Base-by-base conservation (phyloP, 768 basidiomycete species). In the Lentinus tigrinus region DNA sequence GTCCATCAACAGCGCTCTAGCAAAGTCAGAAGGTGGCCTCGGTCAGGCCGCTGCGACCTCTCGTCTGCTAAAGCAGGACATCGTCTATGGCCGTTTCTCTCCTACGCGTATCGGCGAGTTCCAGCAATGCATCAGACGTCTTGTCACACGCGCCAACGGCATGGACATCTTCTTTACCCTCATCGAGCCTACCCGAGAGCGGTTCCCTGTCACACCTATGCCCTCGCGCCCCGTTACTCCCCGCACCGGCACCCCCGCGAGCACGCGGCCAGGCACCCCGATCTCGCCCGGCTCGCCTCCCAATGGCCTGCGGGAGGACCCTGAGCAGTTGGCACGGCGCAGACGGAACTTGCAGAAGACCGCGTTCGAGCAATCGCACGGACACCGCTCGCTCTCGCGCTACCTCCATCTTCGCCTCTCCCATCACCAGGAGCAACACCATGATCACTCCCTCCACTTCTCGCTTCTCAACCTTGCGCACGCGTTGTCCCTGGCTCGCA, bases 131-230 rank as follows among this genome's bases (percentile, higher is more conserved):
- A 74, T 75, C 16, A 74, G 84, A 42, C 72, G 81, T 3, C 74
- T 89, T 60, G 77, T 79, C 4, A 82, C 81, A 11, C 74, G 84
- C 8, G 79, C 81, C n/a, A 77, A 85, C 60, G 89, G 89, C 17
- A 76, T 90, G 77, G 73, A 70, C 19, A 68, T 81, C 38, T 90
- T 87, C 65, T 89, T 86, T 59, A 70, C 69, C 0, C 66, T 90
- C n/a, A 78, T 88, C 10, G 85, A 90, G 61, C 82, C 86, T 0
- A 79, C 78, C 19, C 71, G 83, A 40, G 83, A 85, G 64, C 77
- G 69, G 53, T 89, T 88, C 62, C 72, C 69, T 3, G 40, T 68
- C 26, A 72, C 69, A 36, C 70, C 69, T 5, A 47, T 65, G 17
- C 65, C 71, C 9, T 67, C 66, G 5, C 44, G 42, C 5, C 81